Evolutionary conservation across 2,329 filamentous ascomycete species (phyloP), one percentile per base, ranked within the genome.

Genomic region (Botrytis fragariae): DNA sequence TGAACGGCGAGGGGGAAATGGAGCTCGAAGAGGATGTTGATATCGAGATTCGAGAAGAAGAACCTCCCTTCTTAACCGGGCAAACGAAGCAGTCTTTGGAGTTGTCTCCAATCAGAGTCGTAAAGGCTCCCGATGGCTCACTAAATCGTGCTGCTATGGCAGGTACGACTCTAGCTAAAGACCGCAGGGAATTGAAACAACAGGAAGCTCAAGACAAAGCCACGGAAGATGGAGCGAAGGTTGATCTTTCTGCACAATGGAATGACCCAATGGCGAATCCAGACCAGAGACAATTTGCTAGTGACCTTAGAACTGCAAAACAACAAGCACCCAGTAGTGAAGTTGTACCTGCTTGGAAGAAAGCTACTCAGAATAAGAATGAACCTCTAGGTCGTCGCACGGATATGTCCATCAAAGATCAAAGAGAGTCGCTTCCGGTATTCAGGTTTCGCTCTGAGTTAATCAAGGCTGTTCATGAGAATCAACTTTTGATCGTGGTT

Each of bases 111-210:
- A 99, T 99, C 75, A 89, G 97, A 76, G 95, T 99, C 35, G 93
- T 99, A 78, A 98, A 98, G 83, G 96, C 96, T 1, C 97, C 96
- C 0, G 96, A 99, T 82, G 96, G 96, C n/a, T 98, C 95, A 6
- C 91, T 99, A 83, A 99, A 99, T 81, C 89, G 96, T 79, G 94
- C 97, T 65, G 97, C 97, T 25, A 97, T 98, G 93, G 91, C 95
- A 14, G 95, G 96, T 62, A 95, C 95, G 25, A 88, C 91, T 7
- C 84, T 99, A 22, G 93, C 95, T 6, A 97, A 96, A 81, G 96
- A 99, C 81, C 88, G 96, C 70, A 91, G 94, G 81, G 96, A 99
- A 74, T 79, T 98, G 77, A 90, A 93, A 74, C 93, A 97, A 79
- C 92, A 97, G 80, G 95, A 99, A 83, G 90, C 90, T 0, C 92